Evolutionary conservation across 1,284 basidiomycete species (phyloP).

Genomic region (Ganoderma meredithae): DNA sequence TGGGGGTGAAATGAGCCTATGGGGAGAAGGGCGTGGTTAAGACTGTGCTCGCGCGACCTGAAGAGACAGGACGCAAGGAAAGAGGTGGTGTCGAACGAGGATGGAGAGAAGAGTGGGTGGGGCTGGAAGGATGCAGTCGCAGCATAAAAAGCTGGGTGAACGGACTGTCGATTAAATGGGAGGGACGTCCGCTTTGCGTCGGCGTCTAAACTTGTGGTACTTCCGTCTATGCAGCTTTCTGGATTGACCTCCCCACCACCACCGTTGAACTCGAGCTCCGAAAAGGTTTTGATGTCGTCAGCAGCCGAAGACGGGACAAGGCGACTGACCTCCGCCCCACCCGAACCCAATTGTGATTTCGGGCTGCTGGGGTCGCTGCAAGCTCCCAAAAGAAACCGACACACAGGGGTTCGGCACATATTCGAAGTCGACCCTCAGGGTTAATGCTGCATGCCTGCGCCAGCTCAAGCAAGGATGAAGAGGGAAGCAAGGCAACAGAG

Average conservation of each 20-base stretch:
- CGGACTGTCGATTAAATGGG: slow-evolving; percentile 16
- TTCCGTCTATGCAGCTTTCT: neutral
- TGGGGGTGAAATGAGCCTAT: slow-evolving; percentile 10
- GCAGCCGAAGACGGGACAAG: slow-evolving; percentile 3
- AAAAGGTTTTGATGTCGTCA: neutral
- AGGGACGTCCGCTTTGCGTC: slow-evolving; percentile 8
- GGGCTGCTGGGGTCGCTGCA: neutral
- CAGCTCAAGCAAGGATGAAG: slow-evolving; percentile 8
- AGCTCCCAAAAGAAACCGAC: slow-evolving; percentile 8
- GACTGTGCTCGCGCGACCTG: slow-evolving; percentile 3
- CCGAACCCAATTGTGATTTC: slow-evolving; percentile 10
- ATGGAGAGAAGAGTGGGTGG: slow-evolving; percentile 7
- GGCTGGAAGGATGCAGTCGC: slow-evolving; percentile 9
- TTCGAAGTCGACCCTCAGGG: neutral
- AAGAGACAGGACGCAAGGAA: slow-evolving; percentile 18
- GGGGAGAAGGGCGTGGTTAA: slow-evolving; percentile 21
- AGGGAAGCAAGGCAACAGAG: neutral
- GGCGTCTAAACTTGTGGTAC: slow-evolving; percentile 16
- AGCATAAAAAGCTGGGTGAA: slow-evolving; percentile 6
- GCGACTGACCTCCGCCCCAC: slow-evolving; percentile 3
- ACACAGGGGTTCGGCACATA: slow-evolving; percentile 5
- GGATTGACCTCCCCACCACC: slow-evolving; percentile 12
- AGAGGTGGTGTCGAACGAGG: slow-evolving; percentile 7
- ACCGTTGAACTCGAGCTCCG: neutral
- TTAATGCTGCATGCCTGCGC: slow-evolving; percentile 14